phyloP scores from a whole-genome alignment of 2,329 filamentous ascomycete genomes.

The Ambrosiella cleistominuta region DNA sequence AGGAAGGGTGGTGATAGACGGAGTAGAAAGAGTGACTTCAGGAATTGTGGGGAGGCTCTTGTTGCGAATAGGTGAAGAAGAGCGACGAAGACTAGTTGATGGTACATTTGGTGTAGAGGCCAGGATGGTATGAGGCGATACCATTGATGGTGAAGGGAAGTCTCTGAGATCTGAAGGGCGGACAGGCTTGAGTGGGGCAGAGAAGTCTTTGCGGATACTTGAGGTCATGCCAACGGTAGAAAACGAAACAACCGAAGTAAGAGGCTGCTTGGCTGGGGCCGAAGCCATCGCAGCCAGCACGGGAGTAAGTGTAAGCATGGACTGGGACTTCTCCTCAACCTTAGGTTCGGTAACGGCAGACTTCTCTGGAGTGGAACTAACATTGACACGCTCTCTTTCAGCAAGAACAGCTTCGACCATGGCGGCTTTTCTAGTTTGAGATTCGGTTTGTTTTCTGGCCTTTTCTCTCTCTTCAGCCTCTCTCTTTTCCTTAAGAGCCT shows the following conservation, averaged over 20 bases:
- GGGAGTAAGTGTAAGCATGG: background rate
- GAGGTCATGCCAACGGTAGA: background rate
- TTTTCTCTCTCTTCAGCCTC: conserved; percentile 16
- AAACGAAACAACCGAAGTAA: background rate
- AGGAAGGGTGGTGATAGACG: conserved; percentile 21
- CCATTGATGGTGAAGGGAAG: conserved; percentile 24
- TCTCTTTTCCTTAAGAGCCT: conserved; percentile 25
- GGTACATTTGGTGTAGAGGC: background rate
- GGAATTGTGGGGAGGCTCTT: conserved; percentile 26
- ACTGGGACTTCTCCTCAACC: conserved; percentile 12
- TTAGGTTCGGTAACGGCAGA: conserved; percentile 17
- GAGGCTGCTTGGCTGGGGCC: no score
- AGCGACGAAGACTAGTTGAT: background rate
- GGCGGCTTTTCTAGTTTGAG: background rate
- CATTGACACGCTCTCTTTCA: background rate
- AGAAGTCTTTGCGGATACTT: conserved; percentile 17
- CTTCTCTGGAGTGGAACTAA: background rate
- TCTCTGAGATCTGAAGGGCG: conserved; percentile 21
- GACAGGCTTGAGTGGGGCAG: conserved; percentile 13
- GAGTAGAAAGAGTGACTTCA: conserved; percentile 19
- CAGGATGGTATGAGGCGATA: background rate
- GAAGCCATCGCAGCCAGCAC: background rate
- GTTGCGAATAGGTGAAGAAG: conserved; percentile 12
- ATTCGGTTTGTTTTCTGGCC: background rate
- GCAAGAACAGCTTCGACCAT: background rate